Conservation (phyloP, 306 rosid genomes). For the Ochetophila trinervis region DNA sequence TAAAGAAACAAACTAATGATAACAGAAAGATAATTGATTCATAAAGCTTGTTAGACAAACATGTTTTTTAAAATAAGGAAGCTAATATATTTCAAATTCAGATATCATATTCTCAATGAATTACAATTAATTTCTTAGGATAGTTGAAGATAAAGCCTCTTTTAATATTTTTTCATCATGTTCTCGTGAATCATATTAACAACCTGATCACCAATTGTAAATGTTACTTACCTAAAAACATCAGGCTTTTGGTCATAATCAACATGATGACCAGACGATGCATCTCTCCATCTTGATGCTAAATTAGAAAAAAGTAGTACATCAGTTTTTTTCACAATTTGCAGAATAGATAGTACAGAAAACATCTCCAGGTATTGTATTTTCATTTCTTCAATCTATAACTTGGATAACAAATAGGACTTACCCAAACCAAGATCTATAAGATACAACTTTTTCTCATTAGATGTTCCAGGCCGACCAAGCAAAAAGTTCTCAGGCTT, state of each 20-base stretch:
- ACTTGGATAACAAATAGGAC: neutral
- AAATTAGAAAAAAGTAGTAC: slow-evolving; percentile 3
- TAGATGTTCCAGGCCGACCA: slow-evolving; percentile 31
- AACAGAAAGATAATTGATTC: neutral
- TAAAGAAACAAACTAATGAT: neutral
- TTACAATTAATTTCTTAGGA: neutral
- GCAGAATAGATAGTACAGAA: neutral
- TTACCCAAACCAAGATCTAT: slow-evolving; percentile 42
- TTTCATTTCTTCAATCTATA: neutral
- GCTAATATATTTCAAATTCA: neutral
- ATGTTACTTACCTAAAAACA: slow-evolving; percentile 30
- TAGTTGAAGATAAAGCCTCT: neutral
- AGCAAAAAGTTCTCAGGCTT: slow-evolving; percentile 41
- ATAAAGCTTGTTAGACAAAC: neutral
- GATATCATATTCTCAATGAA: neutral
- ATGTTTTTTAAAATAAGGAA: neutral
- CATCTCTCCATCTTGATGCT: slow-evolving; percentile 38
- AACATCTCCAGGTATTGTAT: neutral
- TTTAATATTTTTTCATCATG: neutral
- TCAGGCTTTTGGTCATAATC: slow-evolving; percentile 43
- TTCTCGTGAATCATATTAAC: slow-evolving; percentile 3
- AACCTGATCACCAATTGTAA: slow-evolving; percentile 4
- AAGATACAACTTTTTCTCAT: slow-evolving; percentile 38
- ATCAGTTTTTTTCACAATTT: neutral
- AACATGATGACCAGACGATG: slow-evolving; percentile 38